phyloP scores from a whole-genome alignment of 1,284 basidiomycete genomes.

The Sparassis latifolia region DNA sequence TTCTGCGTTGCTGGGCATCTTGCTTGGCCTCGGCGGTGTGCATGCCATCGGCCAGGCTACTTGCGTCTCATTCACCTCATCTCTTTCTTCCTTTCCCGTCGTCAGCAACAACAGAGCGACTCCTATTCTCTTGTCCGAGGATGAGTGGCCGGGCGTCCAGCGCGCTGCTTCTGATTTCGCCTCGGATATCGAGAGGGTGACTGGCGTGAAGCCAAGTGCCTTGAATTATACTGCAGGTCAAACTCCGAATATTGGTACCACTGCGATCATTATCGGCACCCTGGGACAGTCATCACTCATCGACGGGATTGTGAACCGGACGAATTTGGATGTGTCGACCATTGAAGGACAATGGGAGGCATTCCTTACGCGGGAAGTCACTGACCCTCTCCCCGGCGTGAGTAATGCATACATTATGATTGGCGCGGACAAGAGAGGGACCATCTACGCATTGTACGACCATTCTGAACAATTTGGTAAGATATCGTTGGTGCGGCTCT shows the following conservation, averaged over 20 bases:
- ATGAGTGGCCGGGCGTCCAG: constrained; percentile 63
- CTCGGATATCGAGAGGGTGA: constrained; percentile 55
- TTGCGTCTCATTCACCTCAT: constrained; percentile 26
- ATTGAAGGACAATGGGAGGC: constrained; percentile 62
- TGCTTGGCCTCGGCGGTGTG: constrained; percentile 11
- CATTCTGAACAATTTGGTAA: constrained; percentile 66
- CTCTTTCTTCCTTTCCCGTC: constrained; percentile 32
- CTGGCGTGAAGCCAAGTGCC: constrained; percentile 42
- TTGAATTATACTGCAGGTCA: constrained; percentile 35
- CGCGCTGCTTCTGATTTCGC: constrained; percentile 56
- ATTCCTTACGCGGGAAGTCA: constrained; percentile 46
- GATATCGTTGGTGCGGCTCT: constrained; percentile 31
- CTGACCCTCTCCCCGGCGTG: constrained; percentile 52
- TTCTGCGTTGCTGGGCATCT: constrained; percentile 6
- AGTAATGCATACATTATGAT: constrained; percentile 58
- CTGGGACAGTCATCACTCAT: constrained; percentile 58
- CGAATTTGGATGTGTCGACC: constrained; percentile 47
- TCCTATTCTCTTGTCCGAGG: constrained; percentile 44
- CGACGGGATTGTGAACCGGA: constrained; percentile 44
- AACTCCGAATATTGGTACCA: constrained; percentile 14
- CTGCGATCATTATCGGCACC: constrained; percentile 58
- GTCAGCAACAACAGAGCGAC: constrained; percentile 39
- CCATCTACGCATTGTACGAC: constrained; percentile 65
- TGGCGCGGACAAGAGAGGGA: constrained; percentile 60
- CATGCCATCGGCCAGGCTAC: constrained; percentile 28